Evolutionary conservation across 805 yeast genomes (phyloP), one percentile per base, ranked within the genome.

Genomic region (Starmerella khaoyaiensis): DNA sequence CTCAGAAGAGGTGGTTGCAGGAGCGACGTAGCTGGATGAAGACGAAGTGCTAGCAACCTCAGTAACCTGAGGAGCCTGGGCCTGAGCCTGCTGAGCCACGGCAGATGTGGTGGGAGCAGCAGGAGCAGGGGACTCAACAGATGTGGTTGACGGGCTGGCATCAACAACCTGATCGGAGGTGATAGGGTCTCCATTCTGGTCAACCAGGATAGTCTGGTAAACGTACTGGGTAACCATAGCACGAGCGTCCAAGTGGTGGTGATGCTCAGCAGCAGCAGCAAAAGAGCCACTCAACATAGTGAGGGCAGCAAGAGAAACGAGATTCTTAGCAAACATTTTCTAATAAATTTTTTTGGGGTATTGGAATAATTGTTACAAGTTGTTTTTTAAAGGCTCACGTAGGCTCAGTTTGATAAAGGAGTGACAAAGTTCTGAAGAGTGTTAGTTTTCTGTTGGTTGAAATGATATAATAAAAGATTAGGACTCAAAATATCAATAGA

Each of bases 241-340:
- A 36, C 67, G 62, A 56, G 60, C 59, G 62, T 76, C 79, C 41
- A 66, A 65, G 61, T 74, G 80, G 53, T 57, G 52, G 65, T 60
- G 39, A 67, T 59, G 52, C 69, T 66, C 61, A 14, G 59, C 60
- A 43, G 70, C 71, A 30, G 57, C 42, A 28, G 62, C 64, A 45
- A 66, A 63, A 38, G 52, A 31, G 29, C 48, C 46, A 20, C 48
- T 49, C 26, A 47, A 33, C 33, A 52, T 23, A 11, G 53, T 49
- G 23, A 42, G 27, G 15, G 42, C 49, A 16, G 46, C 46, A 14
- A 19, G 26, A 21, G 37, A 25, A 21, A 37, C 10, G 26, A 40
- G 20, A 15, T 42, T 18, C 30, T 35, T 31, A 18, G 41, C 14
- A 31, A 46, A 35, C 26, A 39, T 33, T 45, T 30, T 36, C 23